These are phyloP conservation scores for Talaromyces sp. DNA, from an alignment of 2,329 filamentous ascomycete species.

Conservation along the genomic window DNA sequence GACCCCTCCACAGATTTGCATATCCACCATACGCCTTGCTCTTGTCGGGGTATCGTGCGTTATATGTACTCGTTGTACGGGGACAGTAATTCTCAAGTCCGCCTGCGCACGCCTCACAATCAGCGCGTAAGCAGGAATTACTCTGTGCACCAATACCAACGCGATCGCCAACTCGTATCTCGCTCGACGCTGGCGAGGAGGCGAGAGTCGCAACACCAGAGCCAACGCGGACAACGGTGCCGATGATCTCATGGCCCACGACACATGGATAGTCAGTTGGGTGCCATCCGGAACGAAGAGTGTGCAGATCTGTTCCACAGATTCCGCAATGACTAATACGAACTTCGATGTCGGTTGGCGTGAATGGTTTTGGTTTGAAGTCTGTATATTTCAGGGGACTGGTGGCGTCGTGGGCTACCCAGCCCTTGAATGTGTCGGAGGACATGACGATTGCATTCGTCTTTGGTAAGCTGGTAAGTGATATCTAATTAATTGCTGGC, in stretches of 20 bases:
- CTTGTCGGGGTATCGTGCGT: constrained; percentile 30
- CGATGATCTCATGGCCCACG: constrained; percentile 63
- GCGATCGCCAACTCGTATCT: constrained; percentile 57
- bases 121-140: constrained; percentile 46
- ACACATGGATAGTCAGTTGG: constrained; percentile 44
- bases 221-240: constrained; percentile 53
- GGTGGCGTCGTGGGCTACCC: constrained; percentile 35
- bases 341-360: constrained; percentile 63
- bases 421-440: constrained; percentile 35
- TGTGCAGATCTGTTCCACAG: constrained; percentile 60
- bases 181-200: constrained; percentile 1
- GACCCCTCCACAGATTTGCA: constrained; percentile 29
- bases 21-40: constrained; percentile 34
- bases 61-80: constrained; percentile 35
- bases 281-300: constrained; percentile 48
- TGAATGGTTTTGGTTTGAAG: constrained; percentile 41
- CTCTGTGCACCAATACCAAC: constrained; percentile 60
- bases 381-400: constrained; percentile 29
- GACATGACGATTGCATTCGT: neutral
- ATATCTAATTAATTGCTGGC: neutral
- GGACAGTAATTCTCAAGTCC: constrained; percentile 39
- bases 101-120: constrained; percentile 39
- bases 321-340: constrained; percentile 62
- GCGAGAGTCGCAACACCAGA: constrained; percentile 25
- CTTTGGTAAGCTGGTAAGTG: neutral